Conservation (phyloP, 2,329 filamentous ascomycete species). For the Xylariaceae sp. region DNA sequence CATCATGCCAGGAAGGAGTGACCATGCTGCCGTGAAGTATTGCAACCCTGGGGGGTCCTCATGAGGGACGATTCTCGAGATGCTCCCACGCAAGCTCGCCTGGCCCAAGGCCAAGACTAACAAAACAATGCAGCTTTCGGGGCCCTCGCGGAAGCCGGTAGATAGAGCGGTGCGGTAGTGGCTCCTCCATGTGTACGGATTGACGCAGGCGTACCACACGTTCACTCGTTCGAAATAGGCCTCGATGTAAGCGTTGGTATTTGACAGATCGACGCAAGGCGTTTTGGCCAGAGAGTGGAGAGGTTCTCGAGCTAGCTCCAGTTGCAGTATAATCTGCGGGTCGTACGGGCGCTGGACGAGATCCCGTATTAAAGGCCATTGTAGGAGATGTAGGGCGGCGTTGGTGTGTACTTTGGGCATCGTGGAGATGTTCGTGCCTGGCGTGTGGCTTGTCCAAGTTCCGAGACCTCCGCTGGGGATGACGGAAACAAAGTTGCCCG, state of each 20-base stretch:
- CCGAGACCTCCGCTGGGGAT: slow-evolving; percentile 62
- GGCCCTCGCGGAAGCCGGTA: slow-evolving; percentile 70
- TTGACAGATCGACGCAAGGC: slow-evolving; percentile 64
- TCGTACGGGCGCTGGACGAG: slow-evolving; percentile 73
- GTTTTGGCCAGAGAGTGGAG: slow-evolving; percentile 61
- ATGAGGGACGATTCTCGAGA: slow-evolving; percentile 62
- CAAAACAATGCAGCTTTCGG: slow-evolving; percentile 76
- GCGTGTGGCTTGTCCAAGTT: slow-evolving; percentile 57
- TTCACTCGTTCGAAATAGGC: slow-evolving; percentile 79
- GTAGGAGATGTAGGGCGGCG: slow-evolving; percentile 69
- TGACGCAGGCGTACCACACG: slow-evolving; percentile 80
- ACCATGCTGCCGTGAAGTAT: slow-evolving; percentile 79
- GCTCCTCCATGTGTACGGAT: slow-evolving; percentile 71
- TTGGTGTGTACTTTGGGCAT: slow-evolving; percentile 85
- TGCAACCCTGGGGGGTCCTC: slow-evolving; percentile 70
- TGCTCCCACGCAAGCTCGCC: slow-evolving; percentile 69
- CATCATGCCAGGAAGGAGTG: slow-evolving; percentile 70
- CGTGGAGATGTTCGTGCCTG: slow-evolving; percentile 65
- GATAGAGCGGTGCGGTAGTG: slow-evolving; percentile 72
- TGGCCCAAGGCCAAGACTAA: slow-evolving; percentile 73
- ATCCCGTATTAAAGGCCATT: slow-evolving; percentile 76
- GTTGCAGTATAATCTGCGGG: slow-evolving; percentile 72
- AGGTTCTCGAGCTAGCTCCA: slow-evolving; percentile 76
- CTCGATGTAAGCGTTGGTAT: slow-evolving; percentile 68
- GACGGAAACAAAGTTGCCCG: slow-evolving; percentile 45